Base-by-base conservation (phyloP, 202 grass and related monocot species). In the Saccharum hybrid region DNA sequence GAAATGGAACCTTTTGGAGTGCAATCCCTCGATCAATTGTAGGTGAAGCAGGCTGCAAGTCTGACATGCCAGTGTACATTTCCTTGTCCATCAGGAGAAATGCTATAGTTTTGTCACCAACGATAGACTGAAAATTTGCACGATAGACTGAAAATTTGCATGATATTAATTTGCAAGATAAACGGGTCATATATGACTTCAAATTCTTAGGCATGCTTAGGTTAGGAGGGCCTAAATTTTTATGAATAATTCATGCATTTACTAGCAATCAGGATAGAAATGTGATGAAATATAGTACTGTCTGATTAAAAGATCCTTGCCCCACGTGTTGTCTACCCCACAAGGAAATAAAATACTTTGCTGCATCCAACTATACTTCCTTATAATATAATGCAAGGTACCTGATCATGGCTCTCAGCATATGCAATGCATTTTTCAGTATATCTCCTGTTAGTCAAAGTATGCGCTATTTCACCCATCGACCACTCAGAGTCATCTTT, bases 381-480 rank as follows among this genome's bases (percentile, higher is more conserved):
- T 66, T 66, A 67, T 49, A 79, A 23, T 38, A 83, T 45, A 76
- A 83, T 40, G 21, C 78, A 71, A 0, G 16, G 57, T 94, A 98
- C 96, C 93, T 98, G 96, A 89, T 98, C 96, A 37, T 98, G 96
- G 81, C 91, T 96, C 83, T 98, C 96, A 61, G 93, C 93, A 88
- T 96, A 98, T 22, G 96, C 89, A 31, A 98, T 77, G 72, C 93
- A 98, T 62, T 90, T 96, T 83, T 98, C 96, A 43, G 87, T 94
- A 81, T 98, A 98, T 76, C 96, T 93, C 86, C 93, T 90, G 75
- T 98, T 92, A 60, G 96, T 90, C 68, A 98, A 85, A 85, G 74
- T 94, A 45, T 75, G 85, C 14, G 78, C 89, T 92, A 96, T 96
- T 78, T 89, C 96, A 81, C 84, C 79, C 89, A 94, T 94, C 54